These are phyloP conservation scores for Dothideomycetidae sp. DNA, from an alignment of 2,329 filamentous ascomycete genomes.

Conservation along the genomic window DNA sequence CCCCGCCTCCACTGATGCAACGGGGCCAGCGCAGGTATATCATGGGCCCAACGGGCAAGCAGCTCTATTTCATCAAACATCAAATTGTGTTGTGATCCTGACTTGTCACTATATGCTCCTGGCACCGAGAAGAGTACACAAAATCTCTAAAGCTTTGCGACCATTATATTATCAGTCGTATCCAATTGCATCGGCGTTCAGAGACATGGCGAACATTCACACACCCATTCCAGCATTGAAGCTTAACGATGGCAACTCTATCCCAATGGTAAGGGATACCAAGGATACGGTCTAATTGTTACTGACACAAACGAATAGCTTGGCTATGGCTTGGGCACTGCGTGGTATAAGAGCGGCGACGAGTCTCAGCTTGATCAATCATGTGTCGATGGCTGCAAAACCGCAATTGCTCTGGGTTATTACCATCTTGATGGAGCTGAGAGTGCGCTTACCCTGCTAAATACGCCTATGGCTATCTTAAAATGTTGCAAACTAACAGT, in stretches of 20 bases:
- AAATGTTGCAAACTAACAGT: too few relatives aligned
- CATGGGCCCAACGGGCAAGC: too few relatives aligned
- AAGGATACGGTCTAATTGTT: not conserved
- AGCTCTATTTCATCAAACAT: too few relatives aligned
- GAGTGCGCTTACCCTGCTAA: conserved; percentile 28
- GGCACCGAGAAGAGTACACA: too few relatives aligned
- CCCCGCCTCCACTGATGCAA: too few relatives aligned
- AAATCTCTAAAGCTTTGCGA: too few relatives aligned
- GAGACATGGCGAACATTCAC: conserved; percentile 28
- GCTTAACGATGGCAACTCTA: conserved; percentile 59
- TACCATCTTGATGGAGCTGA: conserved; percentile 63
- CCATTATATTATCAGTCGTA: too few relatives aligned
- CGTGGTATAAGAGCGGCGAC: conserved; percentile 42
- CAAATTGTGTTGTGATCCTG: too few relatives aligned
- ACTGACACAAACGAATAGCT: conserved; percentile 33
- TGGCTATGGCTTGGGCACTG: conserved; percentile 59
- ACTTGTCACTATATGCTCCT: too few relatives aligned
- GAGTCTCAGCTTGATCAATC: conserved; percentile 42
- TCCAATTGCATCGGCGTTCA: too few relatives aligned
- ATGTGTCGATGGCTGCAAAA: conserved; percentile 41
- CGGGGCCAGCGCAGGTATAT: too few relatives aligned
- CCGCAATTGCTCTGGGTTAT: conserved; percentile 55
- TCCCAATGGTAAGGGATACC: conserved; percentile 51
- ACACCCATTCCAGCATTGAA: conserved; percentile 45
- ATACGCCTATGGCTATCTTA: too few relatives aligned